Evolutionary conservation across 116 monocot species (phyloP).

Genomic region (Phalaenopsis hybrid): DNA sequence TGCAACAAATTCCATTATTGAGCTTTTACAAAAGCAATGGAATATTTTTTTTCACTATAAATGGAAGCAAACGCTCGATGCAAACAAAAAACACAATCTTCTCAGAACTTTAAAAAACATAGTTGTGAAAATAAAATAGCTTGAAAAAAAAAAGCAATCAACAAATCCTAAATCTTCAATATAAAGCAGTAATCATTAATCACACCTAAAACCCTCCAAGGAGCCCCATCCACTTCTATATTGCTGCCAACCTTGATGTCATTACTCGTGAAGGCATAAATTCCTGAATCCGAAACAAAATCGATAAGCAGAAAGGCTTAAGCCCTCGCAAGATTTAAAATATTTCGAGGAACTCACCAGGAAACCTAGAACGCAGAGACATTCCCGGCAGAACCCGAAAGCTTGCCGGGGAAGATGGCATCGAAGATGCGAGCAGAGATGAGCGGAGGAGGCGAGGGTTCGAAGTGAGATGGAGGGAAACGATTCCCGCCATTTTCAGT

Average conservation of each 20-base stretch:
- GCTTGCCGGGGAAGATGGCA: slow-evolving; percentile 8
- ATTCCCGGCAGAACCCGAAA: slow-evolving; percentile 11
- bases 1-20: no score
- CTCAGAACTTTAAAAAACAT: background rate
- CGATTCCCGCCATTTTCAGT: slow-evolving; percentile 29
- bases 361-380: slow-evolving; percentile 33
- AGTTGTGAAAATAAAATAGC: background rate
- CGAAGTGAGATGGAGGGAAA: slow-evolving; percentile 28
- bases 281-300: slow-evolving; percentile 31
- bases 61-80: background rate
- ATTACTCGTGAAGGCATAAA: slow-evolving; percentile 91
- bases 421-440: background rate
- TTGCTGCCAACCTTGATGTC: slow-evolving; percentile 89
- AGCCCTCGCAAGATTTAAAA: background rate
- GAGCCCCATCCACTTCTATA: slow-evolving; percentile 91
- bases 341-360: slow-evolving; percentile 19
- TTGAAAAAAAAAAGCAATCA: background rate
- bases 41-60: background rate
- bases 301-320: background rate
- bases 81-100: background rate
- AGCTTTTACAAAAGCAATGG: no score
- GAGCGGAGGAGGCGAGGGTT: slow-evolving; percentile 4
- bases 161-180: background rate
- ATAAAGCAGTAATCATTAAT: background rate
- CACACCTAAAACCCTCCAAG: slow-evolving; percentile 86